Conservation (phyloP, 2,329 filamentous ascomycete species). For the Cercospora sp. region DNA sequence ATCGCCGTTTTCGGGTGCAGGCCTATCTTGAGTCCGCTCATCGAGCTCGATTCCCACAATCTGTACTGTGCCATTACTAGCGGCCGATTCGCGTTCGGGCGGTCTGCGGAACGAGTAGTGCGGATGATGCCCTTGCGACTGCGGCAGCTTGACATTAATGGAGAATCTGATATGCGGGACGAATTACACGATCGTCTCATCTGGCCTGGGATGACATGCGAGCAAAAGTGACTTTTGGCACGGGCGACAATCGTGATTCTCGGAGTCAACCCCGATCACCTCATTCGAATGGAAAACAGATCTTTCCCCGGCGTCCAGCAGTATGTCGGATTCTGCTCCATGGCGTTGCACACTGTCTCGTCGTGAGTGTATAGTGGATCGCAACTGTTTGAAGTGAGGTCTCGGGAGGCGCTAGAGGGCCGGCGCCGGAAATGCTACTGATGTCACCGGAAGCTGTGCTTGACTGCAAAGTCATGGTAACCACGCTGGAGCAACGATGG, state of each 20-base stretch:
- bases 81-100: not conserved
- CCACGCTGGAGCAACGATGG: not conserved
- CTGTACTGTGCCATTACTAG: not conserved
- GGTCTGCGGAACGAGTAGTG: not conserved
- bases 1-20: not conserved
- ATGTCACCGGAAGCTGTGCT: not conserved
- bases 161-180: not conserved
- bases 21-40: not conserved
- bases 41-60: not conserved
- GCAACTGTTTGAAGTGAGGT: not conserved
- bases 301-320: not conserved
- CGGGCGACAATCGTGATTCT: not conserved
- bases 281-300: not conserved
- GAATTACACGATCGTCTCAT: not conserved
- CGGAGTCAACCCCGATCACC: not conserved
- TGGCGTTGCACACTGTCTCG: not conserved
- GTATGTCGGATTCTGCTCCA: not conserved
- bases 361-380: not conserved
- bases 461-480: not conserved
- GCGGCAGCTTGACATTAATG: not conserved
- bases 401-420: not conserved
- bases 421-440: not conserved
- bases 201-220: not conserved
- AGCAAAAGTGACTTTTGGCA: conserved; percentile 1
- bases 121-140: not conserved